Conservation (phyloP, 1,284 basidiomycete genomes). For the Chondrostereum purpureum region DNA sequence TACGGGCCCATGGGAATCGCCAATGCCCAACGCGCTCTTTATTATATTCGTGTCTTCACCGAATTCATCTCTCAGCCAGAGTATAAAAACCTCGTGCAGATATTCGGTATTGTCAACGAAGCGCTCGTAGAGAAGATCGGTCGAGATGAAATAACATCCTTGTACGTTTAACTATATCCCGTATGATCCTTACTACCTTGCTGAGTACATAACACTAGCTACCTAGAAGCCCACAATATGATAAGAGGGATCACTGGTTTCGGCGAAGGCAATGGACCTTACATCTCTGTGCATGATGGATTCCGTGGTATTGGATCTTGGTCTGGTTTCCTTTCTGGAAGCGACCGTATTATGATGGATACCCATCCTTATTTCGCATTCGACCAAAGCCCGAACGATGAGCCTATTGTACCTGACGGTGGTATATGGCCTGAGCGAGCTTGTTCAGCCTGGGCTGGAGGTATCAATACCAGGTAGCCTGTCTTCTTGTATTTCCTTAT, state of each 20-base stretch:
- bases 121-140: slow-evolving; percentile 51
- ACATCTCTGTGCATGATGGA: slow-evolving; percentile 76
- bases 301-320: slow-evolving; percentile 60
- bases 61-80: slow-evolving; percentile 72
- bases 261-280: slow-evolving; percentile 76
- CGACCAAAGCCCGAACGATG: slow-evolving; percentile 36
- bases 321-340: slow-evolving; percentile 65
- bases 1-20: slow-evolving; percentile 54
- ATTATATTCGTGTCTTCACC: slow-evolving; percentile 76
- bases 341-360: slow-evolving; percentile 78
- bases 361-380: slow-evolving; percentile 76
- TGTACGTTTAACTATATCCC: slow-evolving; percentile 35
- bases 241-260: slow-evolving; percentile 75
- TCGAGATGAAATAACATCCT: slow-evolving; percentile 40
- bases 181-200: not conserved
- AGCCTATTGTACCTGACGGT: slow-evolving; percentile 34
- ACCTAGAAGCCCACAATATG: slow-evolving; percentile 67
- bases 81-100: slow-evolving; percentile 60
- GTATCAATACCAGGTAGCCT: slow-evolving; percentile 40
- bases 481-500: not conserved
- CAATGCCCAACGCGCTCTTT: slow-evolving; percentile 80
- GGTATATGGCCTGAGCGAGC: slow-evolving; percentile 50
- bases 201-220: slow-evolving; percentile 24
- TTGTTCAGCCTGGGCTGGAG: slow-evolving; percentile 47
- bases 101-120: slow-evolving; percentile 77